Conservation (phyloP, 768 basidiomycete species). For the Suillus subaureus region DNA sequence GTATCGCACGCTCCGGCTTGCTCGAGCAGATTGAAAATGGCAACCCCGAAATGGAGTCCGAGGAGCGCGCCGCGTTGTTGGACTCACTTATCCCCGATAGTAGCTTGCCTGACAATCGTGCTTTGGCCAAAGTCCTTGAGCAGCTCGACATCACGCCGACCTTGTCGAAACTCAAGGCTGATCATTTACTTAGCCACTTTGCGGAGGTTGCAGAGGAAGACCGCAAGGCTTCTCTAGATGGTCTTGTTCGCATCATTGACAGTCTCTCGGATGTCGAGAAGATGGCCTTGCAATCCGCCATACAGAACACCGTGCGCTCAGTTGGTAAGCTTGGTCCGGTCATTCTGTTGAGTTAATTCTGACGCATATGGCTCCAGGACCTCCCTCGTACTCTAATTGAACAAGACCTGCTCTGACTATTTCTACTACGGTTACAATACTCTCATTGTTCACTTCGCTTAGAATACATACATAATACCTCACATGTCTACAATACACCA, state of each 20-base stretch:
- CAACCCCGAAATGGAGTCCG: constrained; percentile 66
- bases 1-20: constrained; percentile 68
- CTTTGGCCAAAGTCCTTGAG: constrained; percentile 68
- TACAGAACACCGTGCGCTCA: constrained; percentile 60
- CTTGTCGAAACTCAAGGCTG: constrained; percentile 64
- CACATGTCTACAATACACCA: background rate
- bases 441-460: background rate
- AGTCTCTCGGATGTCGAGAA: constrained; percentile 75
- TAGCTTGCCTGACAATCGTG: constrained; percentile 53
- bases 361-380: constrained; percentile 29
- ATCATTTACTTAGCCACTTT: constrained; percentile 67
- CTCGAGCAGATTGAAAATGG: constrained; percentile 66
- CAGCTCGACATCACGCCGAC: constrained; percentile 66
- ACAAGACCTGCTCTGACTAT: background rate
- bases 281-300: constrained; percentile 55
- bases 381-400: constrained; percentile 42
- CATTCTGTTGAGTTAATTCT: background rate
- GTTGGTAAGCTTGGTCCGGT: constrained; percentile 49
- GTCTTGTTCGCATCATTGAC: constrained; percentile 73
- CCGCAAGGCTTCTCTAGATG: constrained; percentile 74
- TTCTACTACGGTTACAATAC: background rate
- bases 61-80: constrained; percentile 69
- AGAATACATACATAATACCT: constrained; percentile 1
- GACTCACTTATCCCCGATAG: constrained; percentile 61
- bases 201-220: constrained; percentile 72